phyloP scores from a whole-genome alignment of 805 yeast genomes.

The Saccharomycopsis sp. region DNA sequence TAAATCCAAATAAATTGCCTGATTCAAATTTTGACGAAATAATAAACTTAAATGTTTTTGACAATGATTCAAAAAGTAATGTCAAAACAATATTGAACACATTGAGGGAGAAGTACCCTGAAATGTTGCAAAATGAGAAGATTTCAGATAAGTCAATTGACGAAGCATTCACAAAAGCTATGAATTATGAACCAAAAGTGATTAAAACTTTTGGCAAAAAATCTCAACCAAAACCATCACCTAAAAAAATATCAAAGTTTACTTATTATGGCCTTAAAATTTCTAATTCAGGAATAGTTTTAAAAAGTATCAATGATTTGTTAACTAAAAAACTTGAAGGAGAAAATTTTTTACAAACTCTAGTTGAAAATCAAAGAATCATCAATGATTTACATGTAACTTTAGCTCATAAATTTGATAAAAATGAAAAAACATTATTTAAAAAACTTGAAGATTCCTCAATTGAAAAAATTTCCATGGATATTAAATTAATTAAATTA shows the following conservation, averaged over 20 bases:
- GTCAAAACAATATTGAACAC: conserved; percentile 31
- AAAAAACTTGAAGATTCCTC: background rate
- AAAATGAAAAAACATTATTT: conserved; percentile 6
- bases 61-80: conserved; percentile 40
- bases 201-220: conserved; percentile 25
- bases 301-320: background rate
- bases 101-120: conserved; percentile 30
- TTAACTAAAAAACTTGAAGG: background rate
- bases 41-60: conserved; percentile 41
- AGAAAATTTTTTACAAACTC: no score
- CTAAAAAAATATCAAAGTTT: background rate
- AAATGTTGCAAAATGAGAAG: conserved; percentile 24
- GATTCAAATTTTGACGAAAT: conserved; percentile 59
- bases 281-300: background rate
- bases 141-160: conserved; percentile 35
- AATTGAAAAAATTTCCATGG: conserved; percentile 21
- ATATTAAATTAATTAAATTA: conserved; percentile 32
- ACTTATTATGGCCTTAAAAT: conserved; percentile 13
- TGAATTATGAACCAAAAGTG: conserved; percentile 45
- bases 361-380: no score
- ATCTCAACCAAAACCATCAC: background rate
- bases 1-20: conserved; percentile 38
- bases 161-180: conserved; percentile 42
- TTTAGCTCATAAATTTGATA: conserved; percentile 36
- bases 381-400: conserved; percentile 61